These are phyloP conservation scores for Chytridium lagenaria DNA, from an alignment of 371 early-diverging fungal species.

Conservation along the genomic window DNA sequence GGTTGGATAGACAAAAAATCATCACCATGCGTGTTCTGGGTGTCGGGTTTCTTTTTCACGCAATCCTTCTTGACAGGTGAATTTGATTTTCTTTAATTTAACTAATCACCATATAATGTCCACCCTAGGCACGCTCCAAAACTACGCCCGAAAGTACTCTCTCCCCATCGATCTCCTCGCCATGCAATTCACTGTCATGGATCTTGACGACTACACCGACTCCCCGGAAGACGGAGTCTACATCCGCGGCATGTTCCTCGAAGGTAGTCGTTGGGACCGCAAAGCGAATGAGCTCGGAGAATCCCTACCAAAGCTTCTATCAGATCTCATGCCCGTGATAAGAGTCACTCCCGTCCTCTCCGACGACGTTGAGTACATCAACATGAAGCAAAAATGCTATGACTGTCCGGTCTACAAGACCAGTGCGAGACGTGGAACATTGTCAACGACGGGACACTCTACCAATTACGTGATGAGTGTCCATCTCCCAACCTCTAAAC, in stretches of 20 bases:
- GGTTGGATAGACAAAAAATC: conserved; percentile 58
- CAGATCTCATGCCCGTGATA: conserved; percentile 60
- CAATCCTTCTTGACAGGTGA: conserved; percentile 65
- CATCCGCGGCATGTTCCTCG: conserved; percentile 60
- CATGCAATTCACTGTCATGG: conserved; percentile 56
- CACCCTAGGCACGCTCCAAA: conserved; percentile 58
- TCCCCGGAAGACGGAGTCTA: conserved; percentile 61
- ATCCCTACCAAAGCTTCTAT: conserved; percentile 52
- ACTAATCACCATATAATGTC: not conserved
- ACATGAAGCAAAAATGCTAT: conserved; percentile 43
- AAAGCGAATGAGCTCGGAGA: conserved; percentile 51
- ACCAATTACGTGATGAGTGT: conserved; percentile 65
- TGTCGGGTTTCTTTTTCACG: conserved; percentile 67
- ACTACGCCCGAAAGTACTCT: conserved; percentile 62
- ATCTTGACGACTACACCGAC: conserved; percentile 40
- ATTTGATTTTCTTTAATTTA: not conserved
- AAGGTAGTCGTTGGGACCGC: conserved; percentile 63
- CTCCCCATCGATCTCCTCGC: conserved; percentile 63
- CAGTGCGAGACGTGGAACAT: conserved; percentile 56
- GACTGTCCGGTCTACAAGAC: conserved; percentile 68
- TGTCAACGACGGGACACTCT: conserved; percentile 66
- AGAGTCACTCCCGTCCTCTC: conserved; percentile 50
- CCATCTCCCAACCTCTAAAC: conserved; percentile 45
- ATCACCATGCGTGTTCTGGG: conserved; percentile 62
- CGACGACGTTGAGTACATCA: conserved; percentile 47